Evolutionary conservation across 495 filamentous ascomycete species (phyloP).

Genomic region (Immersiella caudata): DNA sequence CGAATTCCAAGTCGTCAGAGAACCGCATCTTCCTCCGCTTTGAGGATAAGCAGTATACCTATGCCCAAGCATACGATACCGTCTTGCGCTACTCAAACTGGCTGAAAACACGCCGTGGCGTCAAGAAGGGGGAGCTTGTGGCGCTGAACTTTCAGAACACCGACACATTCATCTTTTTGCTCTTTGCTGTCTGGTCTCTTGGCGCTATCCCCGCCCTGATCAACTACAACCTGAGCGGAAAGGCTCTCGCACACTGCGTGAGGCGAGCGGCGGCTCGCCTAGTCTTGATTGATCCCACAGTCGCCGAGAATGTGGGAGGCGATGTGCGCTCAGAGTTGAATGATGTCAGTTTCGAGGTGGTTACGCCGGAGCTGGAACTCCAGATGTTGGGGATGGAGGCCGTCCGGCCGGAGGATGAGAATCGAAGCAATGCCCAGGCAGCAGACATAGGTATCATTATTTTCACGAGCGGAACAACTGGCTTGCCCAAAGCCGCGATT

Average conservation of each 20-base stretch:
- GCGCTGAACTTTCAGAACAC: slow-evolving; percentile 90
- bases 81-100: slow-evolving; percentile 79
- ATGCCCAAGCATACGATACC: slow-evolving; percentile 75
- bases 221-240: slow-evolving; percentile 85
- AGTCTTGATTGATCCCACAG: slow-evolving; percentile 73
- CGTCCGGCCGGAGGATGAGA: slow-evolving; percentile 64
- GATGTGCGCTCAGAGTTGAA: slow-evolving; percentile 46
- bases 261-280: slow-evolving; percentile 69
- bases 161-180: slow-evolving; percentile 79
- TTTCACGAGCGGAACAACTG: slow-evolving; percentile 87
- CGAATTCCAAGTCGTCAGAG: slow-evolving; percentile 58
- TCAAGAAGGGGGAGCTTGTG: slow-evolving; percentile 79
- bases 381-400: slow-evolving; percentile 60
- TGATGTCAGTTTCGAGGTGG: slow-evolving; percentile 61
- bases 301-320: slow-evolving; percentile 55
- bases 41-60: slow-evolving; percentile 76
- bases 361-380: slow-evolving; percentile 64
- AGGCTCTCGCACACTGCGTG: slow-evolving; percentile 79
- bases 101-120: slow-evolving; percentile 69
- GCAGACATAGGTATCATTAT: slow-evolving; percentile 74
- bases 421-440: slow-evolving; percentile 52
- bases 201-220: slow-evolving; percentile 90
- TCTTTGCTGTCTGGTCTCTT: slow-evolving; percentile 84
- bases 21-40: slow-evolving; percentile 70
- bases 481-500: slow-evolving; percentile 87